Evolutionary conservation across 441 rosid species (phyloP), one percentile per base, ranked within the genome.

Genomic region (Syzygium syzygioides): DNA sequence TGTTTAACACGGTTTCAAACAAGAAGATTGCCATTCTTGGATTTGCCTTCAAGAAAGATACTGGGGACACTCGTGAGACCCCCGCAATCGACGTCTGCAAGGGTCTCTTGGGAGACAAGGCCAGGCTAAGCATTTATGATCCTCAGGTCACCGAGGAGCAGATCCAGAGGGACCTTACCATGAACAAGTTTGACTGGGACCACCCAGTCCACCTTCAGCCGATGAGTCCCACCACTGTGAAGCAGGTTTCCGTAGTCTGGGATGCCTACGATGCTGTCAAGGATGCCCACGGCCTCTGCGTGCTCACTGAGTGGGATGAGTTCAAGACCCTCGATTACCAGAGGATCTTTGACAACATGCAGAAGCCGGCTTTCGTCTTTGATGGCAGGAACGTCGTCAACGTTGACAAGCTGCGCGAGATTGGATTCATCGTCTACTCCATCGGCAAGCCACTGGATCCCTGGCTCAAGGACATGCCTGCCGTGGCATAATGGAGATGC

Each of bases 381-480:
- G 99, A 97, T 87, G 99, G 99, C 54, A 94, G 99, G 92, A 97
- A 97, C 89, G 89, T 97, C 0, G 93, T 92, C 54, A 92, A 96
- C 28, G 96, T 86, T 11, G 95, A 96, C 14, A 88, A 93, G 92
- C 94, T 97, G 91, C 93, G 98, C 90, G 93, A 95, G 95, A 96
- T 97, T 48, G 99, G 99, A 79, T 97, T 97, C 92, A 96, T 97
- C 26, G 99, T 97, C 52, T 97, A 96, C 91, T 93, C 99, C 19
- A 96, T 97, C 37, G 99, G 99, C 50, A 97, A 96, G 94, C 98
- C 99, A 14, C 90, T 97, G 88, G 99, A 97, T 90, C 92, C 92
- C 88, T 97, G 99, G 99, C 93, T 97, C 89, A 96, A 96, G 95
- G 99, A 97, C 95, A 91, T 97, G 99, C 99, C 99, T 84, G 97